These are phyloP conservation scores for Tolypocladium ophioglossoides DNA, from an alignment of 2,329 filamentous ascomycete genomes.

Conservation along the genomic window DNA sequence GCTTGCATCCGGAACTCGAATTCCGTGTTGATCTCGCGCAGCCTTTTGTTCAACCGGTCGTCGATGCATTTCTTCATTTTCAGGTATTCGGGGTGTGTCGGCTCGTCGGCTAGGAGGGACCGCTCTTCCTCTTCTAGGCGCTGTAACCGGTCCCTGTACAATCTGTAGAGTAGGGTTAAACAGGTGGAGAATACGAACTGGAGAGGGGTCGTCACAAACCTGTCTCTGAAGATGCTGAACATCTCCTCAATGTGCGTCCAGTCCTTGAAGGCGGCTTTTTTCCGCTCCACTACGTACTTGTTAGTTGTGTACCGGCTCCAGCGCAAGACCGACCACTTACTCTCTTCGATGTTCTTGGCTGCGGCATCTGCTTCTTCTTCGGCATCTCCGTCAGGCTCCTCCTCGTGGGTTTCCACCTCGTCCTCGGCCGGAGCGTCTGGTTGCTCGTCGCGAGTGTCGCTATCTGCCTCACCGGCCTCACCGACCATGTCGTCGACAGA, in stretches of 20 bases:
- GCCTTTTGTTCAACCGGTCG: constrained; percentile 68
- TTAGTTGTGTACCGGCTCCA: constrained; percentile 9
- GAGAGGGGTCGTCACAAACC: constrained; percentile 37
- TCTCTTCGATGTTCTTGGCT: constrained; percentile 53
- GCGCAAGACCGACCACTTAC: constrained; percentile 28
- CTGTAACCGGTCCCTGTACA: constrained; percentile 81
- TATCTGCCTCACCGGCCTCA: constrained; percentile 20
- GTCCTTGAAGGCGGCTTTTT: constrained; percentile 69
- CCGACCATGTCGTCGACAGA: constrained; percentile 13
- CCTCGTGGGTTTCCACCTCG: constrained; percentile 36
- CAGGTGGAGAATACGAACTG: neutral
- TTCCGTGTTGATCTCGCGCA: constrained; percentile 64
- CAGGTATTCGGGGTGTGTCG: constrained; percentile 84
- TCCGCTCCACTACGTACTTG: constrained; percentile 53
- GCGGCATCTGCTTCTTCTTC: constrained; percentile 50
- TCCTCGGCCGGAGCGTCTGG: constrained; percentile 25
- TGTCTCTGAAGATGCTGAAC: constrained; percentile 76
- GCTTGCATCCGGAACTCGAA: constrained; percentile 64
- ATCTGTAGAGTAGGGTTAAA: constrained; percentile 33
- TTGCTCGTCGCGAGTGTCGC: constrained; percentile 20
- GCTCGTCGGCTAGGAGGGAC: constrained; percentile 46
- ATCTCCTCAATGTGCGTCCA: constrained; percentile 75
- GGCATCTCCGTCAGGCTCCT: constrained; percentile 43
- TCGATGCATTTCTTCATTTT: constrained; percentile 84
- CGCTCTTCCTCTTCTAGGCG: constrained; percentile 64